Percentiles rank a stretch among this genome's conserved stretches.
Conservation (phyloP, 2,329 filamentous ascomycete genomes). For the Nemania sp. region DNA sequence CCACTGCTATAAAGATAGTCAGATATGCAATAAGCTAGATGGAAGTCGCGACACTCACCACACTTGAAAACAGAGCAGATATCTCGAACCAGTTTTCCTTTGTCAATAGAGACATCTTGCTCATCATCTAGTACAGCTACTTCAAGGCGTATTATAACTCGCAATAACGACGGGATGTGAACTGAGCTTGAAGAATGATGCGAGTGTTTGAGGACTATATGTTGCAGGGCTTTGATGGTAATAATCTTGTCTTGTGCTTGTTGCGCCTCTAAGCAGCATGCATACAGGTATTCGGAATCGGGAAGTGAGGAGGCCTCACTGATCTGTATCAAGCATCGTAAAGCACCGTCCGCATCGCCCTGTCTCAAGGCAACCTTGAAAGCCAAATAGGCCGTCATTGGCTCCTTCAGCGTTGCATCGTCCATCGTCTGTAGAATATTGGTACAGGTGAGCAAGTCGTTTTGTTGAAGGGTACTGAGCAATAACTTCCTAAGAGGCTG, state of each 20-base stretch:
- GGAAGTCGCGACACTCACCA: slow-evolving; percentile 39
- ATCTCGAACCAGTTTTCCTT: slow-evolving; percentile 45
- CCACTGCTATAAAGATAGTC: slow-evolving; percentile 41
- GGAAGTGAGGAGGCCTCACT: slow-evolving; percentile 54
- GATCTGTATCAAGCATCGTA: slow-evolving; percentile 65
- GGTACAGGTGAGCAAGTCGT: slow-evolving; percentile 57
- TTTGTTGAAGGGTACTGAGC: slow-evolving; percentile 65
- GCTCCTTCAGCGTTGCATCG: slow-evolving; percentile 58
- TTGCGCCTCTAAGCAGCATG: slow-evolving; percentile 79
- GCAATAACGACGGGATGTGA: slow-evolving; percentile 65
- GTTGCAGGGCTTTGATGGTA: slow-evolving; percentile 61
- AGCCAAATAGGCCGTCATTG: slow-evolving; percentile 71
- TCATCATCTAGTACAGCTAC: slow-evolving; percentile 46
- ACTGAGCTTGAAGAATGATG: slow-evolving; percentile 51
- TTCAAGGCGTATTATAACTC: slow-evolving; percentile 60
- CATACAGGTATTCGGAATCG: slow-evolving; percentile 70
- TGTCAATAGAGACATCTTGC: slow-evolving; percentile 24
- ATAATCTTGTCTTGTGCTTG: slow-evolving; percentile 63
- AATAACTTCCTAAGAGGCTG: slow-evolving; percentile 66
- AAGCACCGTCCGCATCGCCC: slow-evolving; percentile 60
- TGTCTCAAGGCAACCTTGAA: slow-evolving; percentile 71
- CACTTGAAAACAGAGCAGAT: slow-evolving; percentile 56
- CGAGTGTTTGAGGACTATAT: slow-evolving; percentile 60
- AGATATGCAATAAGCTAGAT: slow-evolving; percentile 10
- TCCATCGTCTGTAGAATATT: slow-evolving; percentile 63